phyloP scores from a whole-genome alignment of 2,329 filamentous ascomycete genomes.

The Neodidymelliopsis sp. region DNA sequence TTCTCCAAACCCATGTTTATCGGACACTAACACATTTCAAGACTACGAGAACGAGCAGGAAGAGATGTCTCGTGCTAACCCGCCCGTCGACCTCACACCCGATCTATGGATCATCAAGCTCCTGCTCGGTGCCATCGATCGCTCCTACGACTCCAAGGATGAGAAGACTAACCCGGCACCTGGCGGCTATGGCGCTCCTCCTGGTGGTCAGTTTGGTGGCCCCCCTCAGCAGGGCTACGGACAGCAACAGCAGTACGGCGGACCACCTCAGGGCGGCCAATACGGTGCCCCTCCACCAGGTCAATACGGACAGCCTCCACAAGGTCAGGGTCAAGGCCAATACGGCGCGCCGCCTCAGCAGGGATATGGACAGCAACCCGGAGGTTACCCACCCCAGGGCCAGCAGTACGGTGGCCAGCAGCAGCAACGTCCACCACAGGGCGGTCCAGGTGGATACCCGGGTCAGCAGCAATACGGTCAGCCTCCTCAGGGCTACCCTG shows the following conservation, averaged over 20 bases:
- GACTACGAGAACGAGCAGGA: conserved; percentile 73
- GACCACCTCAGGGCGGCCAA: conserved; percentile 24
- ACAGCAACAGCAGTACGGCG: conserved; percentile 31
- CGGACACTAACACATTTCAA: conserved; percentile 34
- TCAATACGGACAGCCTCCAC: conserved; percentile 32
- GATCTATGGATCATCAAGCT: conserved; percentile 73
- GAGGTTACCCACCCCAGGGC: conserved; percentile 28
- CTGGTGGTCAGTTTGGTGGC: conserved; percentile 40
- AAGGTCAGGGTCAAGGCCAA: conserved; percentile 3
- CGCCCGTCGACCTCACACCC: conserved; percentile 68
- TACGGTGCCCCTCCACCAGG: conserved; percentile 30
- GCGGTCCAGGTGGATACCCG: conserved; percentile 30
- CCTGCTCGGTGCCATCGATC: conserved; percentile 71
- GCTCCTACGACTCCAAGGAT: conserved; percentile 70
- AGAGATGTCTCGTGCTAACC: conserved; percentile 68
- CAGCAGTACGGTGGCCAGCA: conserved; percentile 32
- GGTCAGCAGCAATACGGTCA: conserved; percentile 33
- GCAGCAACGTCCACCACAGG: conserved; percentile 31
- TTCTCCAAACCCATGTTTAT: not conserved
- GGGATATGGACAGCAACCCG: conserved; percentile 29
- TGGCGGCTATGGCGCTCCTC: conserved; percentile 41
- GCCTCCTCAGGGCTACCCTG: conserved; percentile 26
- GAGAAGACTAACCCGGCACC: conserved; percentile 60
- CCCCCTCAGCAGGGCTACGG: conserved; percentile 33
- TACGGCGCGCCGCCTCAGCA: conserved; percentile 33